Base-by-base conservation (phyloP, 1,284 basidiomycete genomes). In the Entoloma clypeatum region DNA sequence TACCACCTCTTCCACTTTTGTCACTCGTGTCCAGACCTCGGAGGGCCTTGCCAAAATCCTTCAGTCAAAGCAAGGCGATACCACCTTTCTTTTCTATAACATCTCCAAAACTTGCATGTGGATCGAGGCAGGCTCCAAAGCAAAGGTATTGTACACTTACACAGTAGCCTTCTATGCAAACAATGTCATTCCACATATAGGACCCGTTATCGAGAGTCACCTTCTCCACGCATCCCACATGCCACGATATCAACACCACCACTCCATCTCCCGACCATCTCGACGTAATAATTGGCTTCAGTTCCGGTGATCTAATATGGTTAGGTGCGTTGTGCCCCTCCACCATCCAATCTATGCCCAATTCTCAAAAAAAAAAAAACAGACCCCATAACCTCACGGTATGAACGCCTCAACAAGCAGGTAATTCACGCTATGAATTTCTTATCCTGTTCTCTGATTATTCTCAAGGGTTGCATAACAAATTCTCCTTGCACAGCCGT, bases 261-360 rank as follows among this genome's bases (percentile, higher is more conserved):
- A 97, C 92, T 1, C 79, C 85, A 7, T 81, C 78, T 7, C 69
- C 82, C 4, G 86, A 91, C 38, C 77, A 81, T 31, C 67, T 98
- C 27, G 96, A 99, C 58, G 74, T 97, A 8, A 75, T 98, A 41
- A 86, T 99, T 53, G 95, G 95, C 2, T 98, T 99, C 59, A 76
- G 73, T 49, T 87, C 91, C 0, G 95, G 95, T 10, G 95, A 99
- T 63, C 70, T 99, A 17, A 67, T 99, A 37, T 96, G 93, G 90
- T 74, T 96, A 46, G 89, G 88, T 86, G 53, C 48, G 71, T 63
- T 30, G 8, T 30, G 27, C n/a, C 21, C 18, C 27, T 47, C 14
- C 9, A 22, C 41, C 17, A 18, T 13, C 29, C 3, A 23, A 17
- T 16, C 34, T 9, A 8, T 18, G 11, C 11, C 16, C 24, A n/a